Base-by-base conservation (phyloP, 2,329 filamentous ascomycete genomes). In the Aspergillus chevalieri region DNA sequence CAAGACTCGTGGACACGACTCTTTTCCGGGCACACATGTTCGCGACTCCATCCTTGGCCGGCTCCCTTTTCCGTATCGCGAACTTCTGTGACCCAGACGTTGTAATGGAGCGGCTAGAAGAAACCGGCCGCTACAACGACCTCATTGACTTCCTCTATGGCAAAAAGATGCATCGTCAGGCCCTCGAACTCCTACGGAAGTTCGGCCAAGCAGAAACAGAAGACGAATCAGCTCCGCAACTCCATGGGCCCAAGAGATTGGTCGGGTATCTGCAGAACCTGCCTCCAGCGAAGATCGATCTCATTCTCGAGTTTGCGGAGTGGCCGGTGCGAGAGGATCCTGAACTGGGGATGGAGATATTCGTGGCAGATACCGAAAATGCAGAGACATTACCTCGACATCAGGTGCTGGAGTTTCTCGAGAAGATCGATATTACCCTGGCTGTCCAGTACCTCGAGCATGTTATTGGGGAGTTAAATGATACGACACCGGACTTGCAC, bases 41-140 rank as follows among this genome's bases (percentile, higher is more conserved):
- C 62, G 89, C 87, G 3, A 85, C 84, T 6, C 92, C 93, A 4
- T 83, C 86, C 5, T 77, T 98, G 9, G 90, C 90, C 3, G 87
- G 88, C 2, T 89, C 91, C 0, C 79, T 98, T 0, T 97, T 98
- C 73, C 89, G 93, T 21, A 89, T 97, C 46, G 86, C 91, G 64
- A 98, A 98, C 67, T 97, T 96, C 65, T 97, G 93, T 67, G 92
- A 98, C 60, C 92, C 93, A 0, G 86, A 89, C 26, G 93, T 97
- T 2, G 92, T 98, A 19, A 93, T 95, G 65, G 88, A 95, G 68
- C 90, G 90, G 60, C 75, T 98, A 4, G 83, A 95, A 52, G 89
- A 95, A 65, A 89, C 85, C 38, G 87, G 87, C 50, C 83, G 91
- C 28, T 96, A 95, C 69, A 92, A 86, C 46, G 92, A 97, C 70